phyloP scores from a whole-genome alignment of 805 yeast species.

The Alloascoidea hylecoeti region DNA sequence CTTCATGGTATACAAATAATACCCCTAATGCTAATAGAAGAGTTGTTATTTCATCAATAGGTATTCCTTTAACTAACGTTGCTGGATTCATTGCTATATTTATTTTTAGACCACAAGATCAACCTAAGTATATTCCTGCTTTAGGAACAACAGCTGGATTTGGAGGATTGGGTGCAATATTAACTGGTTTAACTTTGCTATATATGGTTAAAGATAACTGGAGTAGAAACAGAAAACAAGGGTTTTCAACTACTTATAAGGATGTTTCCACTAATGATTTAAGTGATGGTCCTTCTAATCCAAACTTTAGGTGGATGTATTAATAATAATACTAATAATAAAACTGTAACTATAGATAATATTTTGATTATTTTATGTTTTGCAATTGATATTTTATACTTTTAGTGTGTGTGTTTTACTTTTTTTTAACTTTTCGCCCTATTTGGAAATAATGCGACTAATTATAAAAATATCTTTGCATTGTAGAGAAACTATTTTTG shows the following conservation, averaged over 20 bases:
- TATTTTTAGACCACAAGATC: slow-evolving; percentile 33
- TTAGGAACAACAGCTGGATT: slow-evolving; percentile 31
- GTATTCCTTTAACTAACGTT: slow-evolving; percentile 40
- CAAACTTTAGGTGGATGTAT: slow-evolving; percentile 33
- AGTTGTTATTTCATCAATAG: slow-evolving; percentile 31
- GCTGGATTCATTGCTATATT: slow-evolving; percentile 42
- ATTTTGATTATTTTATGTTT: too few relatives aligned
- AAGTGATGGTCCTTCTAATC: slow-evolving; percentile 29
- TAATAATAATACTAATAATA: too few relatives aligned
- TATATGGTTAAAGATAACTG: slow-evolving; percentile 29
- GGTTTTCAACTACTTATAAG: slow-evolving; percentile 21
- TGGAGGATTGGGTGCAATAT: slow-evolving; percentile 27
- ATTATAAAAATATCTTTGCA: too few relatives aligned
- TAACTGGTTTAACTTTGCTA: slow-evolving; percentile 13
- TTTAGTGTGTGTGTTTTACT: too few relatives aligned
- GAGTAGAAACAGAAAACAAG: slow-evolving; percentile 24
- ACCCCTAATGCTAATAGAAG: slow-evolving; percentile 30
- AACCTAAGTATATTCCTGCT: slow-evolving; percentile 40
- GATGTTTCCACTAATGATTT: slow-evolving; percentile 28
- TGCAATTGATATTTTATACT: too few relatives aligned
- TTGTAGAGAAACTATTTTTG: too few relatives aligned
- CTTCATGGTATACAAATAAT: slow-evolving; percentile 37
- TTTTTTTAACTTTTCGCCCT: too few relatives aligned
- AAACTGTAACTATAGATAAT: too few relatives aligned
- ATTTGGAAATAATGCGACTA: too few relatives aligned